phyloP scores from a whole-genome alignment of 495 filamentous ascomycete species.

The Aspergillus sclerotioniger region DNA sequence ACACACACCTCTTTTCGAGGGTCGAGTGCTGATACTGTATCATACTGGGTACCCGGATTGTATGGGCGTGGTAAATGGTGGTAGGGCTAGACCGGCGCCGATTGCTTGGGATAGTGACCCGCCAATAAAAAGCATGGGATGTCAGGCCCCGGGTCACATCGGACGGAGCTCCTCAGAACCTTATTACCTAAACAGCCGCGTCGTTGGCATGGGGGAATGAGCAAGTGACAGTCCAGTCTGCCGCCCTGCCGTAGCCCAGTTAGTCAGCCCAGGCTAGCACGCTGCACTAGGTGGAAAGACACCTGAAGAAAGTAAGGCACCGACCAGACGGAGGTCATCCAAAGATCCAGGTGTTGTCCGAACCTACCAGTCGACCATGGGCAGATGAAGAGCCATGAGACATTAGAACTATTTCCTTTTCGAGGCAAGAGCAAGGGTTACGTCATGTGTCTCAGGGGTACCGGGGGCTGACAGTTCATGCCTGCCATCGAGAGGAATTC shows the following conservation, averaged over 20 bases:
- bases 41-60: slow-evolving; percentile 1
- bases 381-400: background rate
- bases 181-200: background rate
- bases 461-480: background rate
- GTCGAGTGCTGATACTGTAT: slow-evolving; percentile 1
- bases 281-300: too few relatives aligned
- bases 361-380: background rate
- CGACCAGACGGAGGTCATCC: too few relatives aligned
- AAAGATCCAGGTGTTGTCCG: too few relatives aligned
- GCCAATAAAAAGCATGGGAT: slow-evolving; percentile 4
- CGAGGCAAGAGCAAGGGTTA: background rate
- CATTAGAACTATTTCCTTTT: background rate
- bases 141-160: background rate
- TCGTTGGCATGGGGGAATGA: background rate
- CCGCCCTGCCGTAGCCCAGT: background rate
- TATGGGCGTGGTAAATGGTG: background rate
- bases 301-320: too few relatives aligned
- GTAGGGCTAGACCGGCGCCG: background rate
- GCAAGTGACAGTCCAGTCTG: background rate
- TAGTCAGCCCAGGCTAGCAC: background rate
- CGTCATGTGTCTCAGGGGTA: background rate
- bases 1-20: background rate
- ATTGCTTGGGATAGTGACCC: background rate
- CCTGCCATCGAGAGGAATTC: background rate
- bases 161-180: slow-evolving; percentile 4